A percentile compares a stretch with the other conserved stretches of the same genome.
phyloP scores from a whole-genome alignment of 106 monocot genomes.

The Amphibolis antarctica region DNA sequence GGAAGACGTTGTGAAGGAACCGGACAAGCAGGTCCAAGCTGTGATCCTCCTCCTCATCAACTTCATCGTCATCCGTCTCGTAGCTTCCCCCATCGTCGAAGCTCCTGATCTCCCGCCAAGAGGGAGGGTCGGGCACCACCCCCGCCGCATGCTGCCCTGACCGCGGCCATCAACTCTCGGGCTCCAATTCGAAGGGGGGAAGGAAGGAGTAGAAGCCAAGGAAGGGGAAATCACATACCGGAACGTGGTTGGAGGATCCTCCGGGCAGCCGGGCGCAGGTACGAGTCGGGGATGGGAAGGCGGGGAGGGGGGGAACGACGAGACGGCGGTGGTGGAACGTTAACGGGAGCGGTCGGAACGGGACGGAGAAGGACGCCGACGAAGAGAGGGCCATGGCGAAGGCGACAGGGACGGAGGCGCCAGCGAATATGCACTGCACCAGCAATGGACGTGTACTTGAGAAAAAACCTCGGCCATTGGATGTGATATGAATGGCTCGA shows the following conservation, averaged over 20 bases:
- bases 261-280: slow-evolving; percentile 3
- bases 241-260: background rate
- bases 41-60: slow-evolving; percentile 64
- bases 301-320: background rate
- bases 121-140: slow-evolving; percentile 18
- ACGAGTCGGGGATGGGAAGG: background rate
- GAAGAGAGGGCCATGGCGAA: background rate
- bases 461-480: background rate
- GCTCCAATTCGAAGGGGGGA: background rate
- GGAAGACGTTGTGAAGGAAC: slow-evolving; percentile 56
- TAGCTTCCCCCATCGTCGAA: slow-evolving; percentile 12
- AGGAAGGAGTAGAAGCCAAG: background rate
- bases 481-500: too few relatives aligned
- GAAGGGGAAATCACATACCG: too few relatives aligned
- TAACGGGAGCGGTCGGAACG: background rate
- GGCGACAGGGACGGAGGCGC: too few relatives aligned
- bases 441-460: background rate
- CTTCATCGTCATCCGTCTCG: slow-evolving; percentile 44
- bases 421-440: too few relatives aligned
- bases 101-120: slow-evolving; percentile 15
- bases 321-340: background rate
- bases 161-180: background rate
- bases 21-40: slow-evolving; percentile 78
- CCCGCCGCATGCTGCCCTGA: slow-evolving; percentile 34
- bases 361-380: too few relatives aligned